Evolutionary conservation across 2,329 filamentous ascomycete genomes (phyloP), one percentile per base, ranked within the genome.

Genomic region (Monilinia fructicola): DNA sequence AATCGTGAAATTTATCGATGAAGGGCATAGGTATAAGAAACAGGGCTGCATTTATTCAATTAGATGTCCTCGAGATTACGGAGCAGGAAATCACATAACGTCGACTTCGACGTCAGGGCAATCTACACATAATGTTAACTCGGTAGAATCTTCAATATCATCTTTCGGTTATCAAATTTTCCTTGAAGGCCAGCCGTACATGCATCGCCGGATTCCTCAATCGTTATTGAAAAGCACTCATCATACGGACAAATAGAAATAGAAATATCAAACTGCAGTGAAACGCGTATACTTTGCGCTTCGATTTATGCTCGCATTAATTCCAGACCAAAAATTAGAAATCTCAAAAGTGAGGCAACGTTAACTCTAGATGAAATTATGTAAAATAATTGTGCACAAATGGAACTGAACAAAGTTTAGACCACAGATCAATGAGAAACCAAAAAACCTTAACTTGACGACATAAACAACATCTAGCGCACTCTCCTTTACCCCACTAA

Each of bases 401-500:
- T 2, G 4, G 21, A 31, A 31, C 2, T 12, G 35, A 35, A 3
- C 7, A 21, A 1, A 7, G 38, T 40, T 3, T 18, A 23, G 44
- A 60, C n/a, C 21, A 38, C 2, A 42, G 14, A 38, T 7, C 7
- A 14, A 11, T n/a, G 31, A 9, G 1, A 2, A 60, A 38, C 28
- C 4, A 5, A 60, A n/a, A 60, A 50, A 48, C 14, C n/a, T 38
- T 11, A 48, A 50, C 44, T 26, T 38, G 18, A 31, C 28, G 44
- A 60, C 16, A 26, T 7, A 38, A 38, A 14, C 16, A 12, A 46
- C 46, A 11, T 10, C 31, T 18, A 35, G 11, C n/a, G 21, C 28
- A 50, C 31, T 50, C 44, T 61, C 44, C 58, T 61, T 61, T 26
- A 38, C 7, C n/a, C 28, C 46, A 26, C 46, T 31, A 40, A 21